Evolutionary conservation across 805 yeast genomes (phyloP).

Genomic region (Tetrapisispora fleetii): DNA sequence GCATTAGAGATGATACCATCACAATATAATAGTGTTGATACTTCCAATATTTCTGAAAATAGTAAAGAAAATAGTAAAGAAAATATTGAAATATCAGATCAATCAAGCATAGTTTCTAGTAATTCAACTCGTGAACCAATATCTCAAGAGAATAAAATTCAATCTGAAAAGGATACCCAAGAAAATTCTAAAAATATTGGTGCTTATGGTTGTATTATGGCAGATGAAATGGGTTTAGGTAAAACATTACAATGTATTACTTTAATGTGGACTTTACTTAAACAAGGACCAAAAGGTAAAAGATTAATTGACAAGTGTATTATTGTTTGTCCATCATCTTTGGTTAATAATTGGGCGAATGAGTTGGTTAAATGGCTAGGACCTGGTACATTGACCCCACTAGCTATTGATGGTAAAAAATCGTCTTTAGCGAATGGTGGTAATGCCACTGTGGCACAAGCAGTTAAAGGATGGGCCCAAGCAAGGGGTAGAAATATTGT

Average conservation of each 20-base stretch:
- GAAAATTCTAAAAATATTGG: constrained; percentile 35
- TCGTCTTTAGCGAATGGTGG: constrained; percentile 42
- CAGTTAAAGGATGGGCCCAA: constrained; percentile 73
- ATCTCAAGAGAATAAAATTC: constrained; percentile 1
- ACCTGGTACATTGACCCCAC: constrained; percentile 74
- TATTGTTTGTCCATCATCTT: constrained; percentile 89
- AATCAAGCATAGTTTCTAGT: neutral
- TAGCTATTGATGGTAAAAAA: constrained; percentile 87
- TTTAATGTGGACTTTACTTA: constrained; percentile 82
- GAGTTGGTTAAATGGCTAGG: constrained; percentile 94
- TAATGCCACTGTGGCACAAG: constrained; percentile 49
- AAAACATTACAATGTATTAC: constrained; percentile 85
- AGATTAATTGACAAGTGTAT: constrained; percentile 81
- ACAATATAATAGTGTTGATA: neutral
- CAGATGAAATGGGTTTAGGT: constrained; percentile 95
- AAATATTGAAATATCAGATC: neutral
- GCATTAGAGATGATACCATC: neutral
- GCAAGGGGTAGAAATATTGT: constrained; percentile 84
- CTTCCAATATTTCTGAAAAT: neutral
- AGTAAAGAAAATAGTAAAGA: neutral
- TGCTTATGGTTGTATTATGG: constrained; percentile 96
- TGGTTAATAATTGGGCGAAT: constrained; percentile 95
- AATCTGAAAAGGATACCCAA: neutral
- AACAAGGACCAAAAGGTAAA: constrained; percentile 76
- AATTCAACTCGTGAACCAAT: neutral